Evolutionary conservation across 163 green algal species (phyloP).

Genomic region (Scenedesmus sp.): DNA sequence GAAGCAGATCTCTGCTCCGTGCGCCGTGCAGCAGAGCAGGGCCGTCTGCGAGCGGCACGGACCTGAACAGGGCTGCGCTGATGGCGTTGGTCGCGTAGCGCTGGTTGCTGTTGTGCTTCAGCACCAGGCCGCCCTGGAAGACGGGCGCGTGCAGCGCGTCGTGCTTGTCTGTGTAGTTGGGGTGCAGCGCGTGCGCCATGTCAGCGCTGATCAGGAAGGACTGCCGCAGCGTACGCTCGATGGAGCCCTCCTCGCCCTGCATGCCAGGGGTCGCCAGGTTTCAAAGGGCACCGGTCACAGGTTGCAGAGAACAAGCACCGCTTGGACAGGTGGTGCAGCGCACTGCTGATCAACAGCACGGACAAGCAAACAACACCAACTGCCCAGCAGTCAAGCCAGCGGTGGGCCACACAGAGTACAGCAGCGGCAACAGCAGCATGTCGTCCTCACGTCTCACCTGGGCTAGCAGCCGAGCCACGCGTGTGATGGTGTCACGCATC

Average conservation of each 20-base stretch:
- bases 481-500: constrained; percentile 89
- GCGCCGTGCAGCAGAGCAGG: too few relatives aligned
- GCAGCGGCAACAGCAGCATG: too few relatives aligned
- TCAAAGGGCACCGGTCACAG: too few relatives aligned
- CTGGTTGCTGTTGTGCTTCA: constrained; percentile 98
- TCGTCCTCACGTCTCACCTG: too few relatives aligned
- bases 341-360: too few relatives aligned
- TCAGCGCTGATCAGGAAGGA: constrained; percentile 78
- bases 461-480: constrained; percentile 75
- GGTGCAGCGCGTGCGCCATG: constrained; percentile 96
- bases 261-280: too few relatives aligned
- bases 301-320: too few relatives aligned
- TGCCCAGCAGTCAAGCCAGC: too few relatives aligned
- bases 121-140: constrained; percentile 88
- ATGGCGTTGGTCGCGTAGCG: constrained; percentile 95
- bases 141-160: constrained; percentile 62
- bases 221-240: constrained; percentile 76
- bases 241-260: constrained; percentile 69
- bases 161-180: constrained; percentile 89
- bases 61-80: constrained; percentile 91
- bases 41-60: neutral
- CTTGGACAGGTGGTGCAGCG: too few relatives aligned
- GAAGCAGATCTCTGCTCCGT: too few relatives aligned
- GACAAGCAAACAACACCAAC: too few relatives aligned
- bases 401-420: too few relatives aligned